Conservation (phyloP, 495 filamentous ascomycete genomes). For the Talaromyces trachyspermus region DNA sequence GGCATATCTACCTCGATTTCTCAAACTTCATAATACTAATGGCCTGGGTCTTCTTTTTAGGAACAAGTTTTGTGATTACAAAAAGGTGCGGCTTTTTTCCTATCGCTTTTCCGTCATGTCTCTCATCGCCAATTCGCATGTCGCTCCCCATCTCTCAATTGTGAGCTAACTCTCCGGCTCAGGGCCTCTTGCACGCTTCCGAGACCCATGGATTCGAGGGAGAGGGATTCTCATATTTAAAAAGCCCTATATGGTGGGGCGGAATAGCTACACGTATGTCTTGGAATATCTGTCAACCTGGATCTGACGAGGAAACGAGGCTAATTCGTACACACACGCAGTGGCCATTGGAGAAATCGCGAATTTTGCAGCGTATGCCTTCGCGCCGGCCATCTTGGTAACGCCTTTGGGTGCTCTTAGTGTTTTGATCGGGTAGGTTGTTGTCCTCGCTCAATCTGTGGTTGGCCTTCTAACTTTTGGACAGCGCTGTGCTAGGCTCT, state of each 20-base stretch:
- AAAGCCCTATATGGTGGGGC: constrained; percentile 90
- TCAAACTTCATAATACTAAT: no score
- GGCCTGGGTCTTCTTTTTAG: no score
- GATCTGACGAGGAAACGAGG: background rate
- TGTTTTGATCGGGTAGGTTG: constrained; percentile 75
- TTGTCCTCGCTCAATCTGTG: no score
- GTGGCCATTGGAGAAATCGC: constrained; percentile 81
- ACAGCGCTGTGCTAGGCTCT: constrained; percentile 77
- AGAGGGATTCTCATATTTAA: constrained; percentile 89
- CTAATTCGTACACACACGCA: constrained; percentile 18
- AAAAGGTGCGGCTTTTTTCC: constrained; percentile 56
- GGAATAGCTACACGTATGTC: constrained; percentile 78
- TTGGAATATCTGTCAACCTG: background rate
- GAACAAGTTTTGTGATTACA: constrained; percentile 92
- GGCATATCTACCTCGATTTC: background rate
- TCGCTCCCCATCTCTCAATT: background rate
- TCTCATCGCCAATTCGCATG: background rate
- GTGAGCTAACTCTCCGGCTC: background rate
- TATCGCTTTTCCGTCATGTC: constrained; percentile 5
- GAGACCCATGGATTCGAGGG: constrained; percentile 93
- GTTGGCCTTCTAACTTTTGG: no score
- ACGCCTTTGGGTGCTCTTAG: constrained; percentile 89
- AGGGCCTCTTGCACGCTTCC: constrained; percentile 87
- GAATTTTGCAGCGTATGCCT: constrained; percentile 97
- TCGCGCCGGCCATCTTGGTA: constrained; percentile 93